phyloP scores from a whole-genome alignment of 2,329 filamentous ascomycete genomes.

The Trichophyton equinum region DNA sequence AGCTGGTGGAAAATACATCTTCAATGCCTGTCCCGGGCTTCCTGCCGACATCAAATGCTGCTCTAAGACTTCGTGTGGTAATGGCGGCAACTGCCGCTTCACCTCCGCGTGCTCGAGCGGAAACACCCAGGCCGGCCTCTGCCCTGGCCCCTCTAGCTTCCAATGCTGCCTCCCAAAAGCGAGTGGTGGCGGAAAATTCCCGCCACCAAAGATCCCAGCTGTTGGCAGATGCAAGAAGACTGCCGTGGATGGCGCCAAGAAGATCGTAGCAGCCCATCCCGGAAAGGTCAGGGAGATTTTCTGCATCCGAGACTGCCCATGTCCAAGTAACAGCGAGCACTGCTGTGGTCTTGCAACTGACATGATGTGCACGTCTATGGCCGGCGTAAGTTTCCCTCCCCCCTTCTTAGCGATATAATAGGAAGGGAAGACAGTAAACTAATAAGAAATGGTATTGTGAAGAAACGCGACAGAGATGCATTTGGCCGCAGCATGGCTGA shows the following conservation, averaged over 20 bases:
- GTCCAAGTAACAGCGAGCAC: constrained; percentile 4
- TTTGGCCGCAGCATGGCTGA: constrained; percentile 36
- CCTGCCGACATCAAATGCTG: constrained; percentile 4
- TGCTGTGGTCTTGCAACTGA: constrained; percentile 7
- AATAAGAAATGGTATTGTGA: constrained; percentile 13
- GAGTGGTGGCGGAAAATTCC: not conserved
- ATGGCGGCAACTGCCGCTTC: constrained; percentile 3
- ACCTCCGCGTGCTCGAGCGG: not conserved
- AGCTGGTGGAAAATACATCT: constrained; percentile 3
- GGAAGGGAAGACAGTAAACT: constrained; percentile 15
- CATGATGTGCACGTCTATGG: constrained; percentile 5
- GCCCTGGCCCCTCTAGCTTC: not conserved
- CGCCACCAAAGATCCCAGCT: constrained; percentile 1
- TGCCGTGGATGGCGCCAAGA: constrained; percentile 3
- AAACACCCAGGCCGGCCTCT: not conserved
- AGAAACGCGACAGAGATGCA: constrained; percentile 19
- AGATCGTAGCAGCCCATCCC: not conserved
- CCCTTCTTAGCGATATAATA: constrained; percentile 15
- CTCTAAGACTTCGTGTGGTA: not conserved
- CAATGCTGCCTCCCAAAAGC: not conserved
- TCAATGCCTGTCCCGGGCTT: not conserved
- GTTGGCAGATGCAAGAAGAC: constrained; percentile 6
- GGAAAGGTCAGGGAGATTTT: constrained; percentile 4
- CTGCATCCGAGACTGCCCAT: constrained; percentile 5
- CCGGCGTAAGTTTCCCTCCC: constrained; percentile 16